Evolutionary conservation across 1,284 basidiomycete genomes (phyloP).

Genomic region (Calocybe gambosa): DNA sequence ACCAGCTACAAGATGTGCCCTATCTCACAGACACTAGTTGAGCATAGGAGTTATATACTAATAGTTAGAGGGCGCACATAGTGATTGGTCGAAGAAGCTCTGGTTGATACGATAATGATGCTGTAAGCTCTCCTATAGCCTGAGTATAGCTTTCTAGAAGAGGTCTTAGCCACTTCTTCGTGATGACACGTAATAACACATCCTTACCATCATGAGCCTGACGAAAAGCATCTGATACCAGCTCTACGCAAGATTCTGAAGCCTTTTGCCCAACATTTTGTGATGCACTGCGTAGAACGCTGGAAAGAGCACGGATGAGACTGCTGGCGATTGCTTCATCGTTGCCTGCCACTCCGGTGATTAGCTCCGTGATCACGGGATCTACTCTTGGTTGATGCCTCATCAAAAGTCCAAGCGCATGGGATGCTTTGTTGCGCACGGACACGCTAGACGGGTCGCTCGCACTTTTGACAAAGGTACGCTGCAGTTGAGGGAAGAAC

Average conservation of each 20-base stretch:
- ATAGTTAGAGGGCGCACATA: slow-evolving; percentile 40
- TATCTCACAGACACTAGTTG: slow-evolving; percentile 13
- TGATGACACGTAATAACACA: neutral
- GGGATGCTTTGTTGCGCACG: slow-evolving; percentile 79
- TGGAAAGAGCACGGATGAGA: slow-evolving; percentile 70
- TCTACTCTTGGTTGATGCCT: slow-evolving; percentile 80
- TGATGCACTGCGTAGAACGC: slow-evolving; percentile 70
- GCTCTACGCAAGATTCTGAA: slow-evolving; percentile 64
- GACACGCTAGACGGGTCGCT: slow-evolving; percentile 75
- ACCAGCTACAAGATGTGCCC: slow-evolving; percentile 52
- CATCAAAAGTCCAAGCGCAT: slow-evolving; percentile 91
- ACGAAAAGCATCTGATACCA: slow-evolving; percentile 78
- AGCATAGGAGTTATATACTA: slow-evolving; percentile 1
- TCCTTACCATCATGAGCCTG: slow-evolving; percentile 63
- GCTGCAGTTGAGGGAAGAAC: slow-evolving; percentile 97
- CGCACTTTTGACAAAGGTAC: slow-evolving; percentile 94
- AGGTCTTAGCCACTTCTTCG: neutral
- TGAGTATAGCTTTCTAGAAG: slow-evolving; percentile 65
- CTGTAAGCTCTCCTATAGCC: slow-evolving; percentile 64
- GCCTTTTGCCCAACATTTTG: slow-evolving; percentile 76
- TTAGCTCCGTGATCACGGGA: slow-evolving; percentile 85
- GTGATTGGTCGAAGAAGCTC: slow-evolving; percentile 66
- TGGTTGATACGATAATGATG: slow-evolving; percentile 61
- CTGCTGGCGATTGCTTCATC: slow-evolving; percentile 77
- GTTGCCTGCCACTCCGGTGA: slow-evolving; percentile 60